Evolutionary conservation across 495 filamentous ascomycete species (phyloP).

Genomic region (Xylaria palmicola): DNA sequence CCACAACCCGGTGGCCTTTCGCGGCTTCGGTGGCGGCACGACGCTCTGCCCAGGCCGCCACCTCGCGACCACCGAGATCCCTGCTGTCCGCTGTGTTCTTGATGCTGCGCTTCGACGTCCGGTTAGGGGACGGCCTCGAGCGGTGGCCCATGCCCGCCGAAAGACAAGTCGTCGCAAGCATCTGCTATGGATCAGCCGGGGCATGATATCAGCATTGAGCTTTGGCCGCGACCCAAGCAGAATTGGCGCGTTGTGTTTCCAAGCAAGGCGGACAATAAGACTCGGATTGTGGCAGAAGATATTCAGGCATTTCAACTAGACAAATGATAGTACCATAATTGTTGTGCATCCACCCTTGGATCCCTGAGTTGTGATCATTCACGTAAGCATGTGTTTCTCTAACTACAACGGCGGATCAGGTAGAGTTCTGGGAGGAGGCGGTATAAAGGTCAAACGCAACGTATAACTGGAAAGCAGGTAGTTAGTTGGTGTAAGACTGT

Average conservation of each 20-base stretch:
- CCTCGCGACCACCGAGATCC: constrained; percentile 32
- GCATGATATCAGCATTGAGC: neutral
- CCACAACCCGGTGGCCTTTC: constrained; percentile 25
- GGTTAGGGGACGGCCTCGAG: neutral
- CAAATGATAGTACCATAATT: no score
- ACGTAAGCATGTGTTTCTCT: no score
- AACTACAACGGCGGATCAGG: no score
- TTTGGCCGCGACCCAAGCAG: neutral
- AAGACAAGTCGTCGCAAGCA: no score
- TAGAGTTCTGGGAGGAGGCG: no score
- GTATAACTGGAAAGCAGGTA: no score
- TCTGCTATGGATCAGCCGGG: neutral
- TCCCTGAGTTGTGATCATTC: no score
- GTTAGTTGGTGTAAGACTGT: no score
- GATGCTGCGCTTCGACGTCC: constrained; percentile 19
- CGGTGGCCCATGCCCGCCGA: constrained; percentile 3
- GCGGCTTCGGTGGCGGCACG: constrained; percentile 29
- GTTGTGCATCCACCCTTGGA: no score
- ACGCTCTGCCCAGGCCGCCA: constrained; percentile 33
- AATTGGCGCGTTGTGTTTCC: neutral
- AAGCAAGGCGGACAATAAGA: neutral
- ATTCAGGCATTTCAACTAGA: neutral
- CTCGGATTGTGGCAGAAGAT: neutral
- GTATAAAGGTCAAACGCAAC: no score
- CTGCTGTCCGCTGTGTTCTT: constrained; percentile 12